Evolutionary conservation across 352 stramenopile species (phyloP), one percentile per base, ranked within the genome.

Genomic region (Pythium sp.): DNA sequence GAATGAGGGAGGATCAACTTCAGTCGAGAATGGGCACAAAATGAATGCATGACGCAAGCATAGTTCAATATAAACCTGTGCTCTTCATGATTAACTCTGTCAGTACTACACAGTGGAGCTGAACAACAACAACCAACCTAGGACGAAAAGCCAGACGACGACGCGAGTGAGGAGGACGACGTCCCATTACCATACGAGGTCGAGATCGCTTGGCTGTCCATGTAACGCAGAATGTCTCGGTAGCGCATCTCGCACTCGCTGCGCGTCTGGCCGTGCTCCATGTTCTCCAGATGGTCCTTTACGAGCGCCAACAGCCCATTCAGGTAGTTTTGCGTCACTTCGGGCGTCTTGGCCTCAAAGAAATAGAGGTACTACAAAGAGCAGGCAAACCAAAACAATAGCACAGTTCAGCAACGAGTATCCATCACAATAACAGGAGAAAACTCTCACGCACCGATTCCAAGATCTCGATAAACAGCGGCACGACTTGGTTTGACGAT

Each of bases 381-480:
- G 49, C 2, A 49, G 15, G 6, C 41, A 49, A n/a, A 49, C 15
- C 14, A 58, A 67, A 46, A 26, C 36, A 12, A 22, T 11, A 38
- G 32, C 12, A 46, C 3, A 30, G 28, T 22, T 61, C 20, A 61
- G 55, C 1, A 43, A 36, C 14, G 11, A 22, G 14, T 1, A 46
- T 30, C 28, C 24, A 12, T 61, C 5, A 9, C n/a, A 18, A 5
- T 24, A 20, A 12, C 7, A 65, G 20, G 3, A 32, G 0, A 70
- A 46, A 15, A 7, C 12, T 6, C 38, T 2, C 15, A 81, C 79
- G 55, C 78, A 94, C 86, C 57, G 81, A 69, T 64, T 99, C 95
- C 7, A 99, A 72, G 41, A 99, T 98, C 69, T 99, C 96, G 6
- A 99, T 89, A 79, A 99, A 99, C 12, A 99, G 82, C 12, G 81